Base-by-base conservation (phyloP, 208 protist genomes). In the Leishmania tarentolae region DNA sequence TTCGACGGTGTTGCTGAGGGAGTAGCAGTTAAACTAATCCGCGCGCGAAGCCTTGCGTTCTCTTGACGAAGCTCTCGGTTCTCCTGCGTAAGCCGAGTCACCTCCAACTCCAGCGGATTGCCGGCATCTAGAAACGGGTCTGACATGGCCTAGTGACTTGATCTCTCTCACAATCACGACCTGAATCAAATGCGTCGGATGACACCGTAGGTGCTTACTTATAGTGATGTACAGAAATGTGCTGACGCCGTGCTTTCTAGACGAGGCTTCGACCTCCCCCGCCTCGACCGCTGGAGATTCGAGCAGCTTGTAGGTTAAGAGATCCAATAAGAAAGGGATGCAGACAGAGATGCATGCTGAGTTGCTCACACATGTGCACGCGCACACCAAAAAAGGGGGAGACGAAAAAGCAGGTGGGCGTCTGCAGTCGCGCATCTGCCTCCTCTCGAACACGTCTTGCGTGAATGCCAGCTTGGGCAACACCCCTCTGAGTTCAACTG, bases 41-140 rank as follows among this genome's bases (percentile, higher is more conserved):
- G 84, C 24, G 90, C 56, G 37, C 81, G 80, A 24, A 95, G 85
- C 63, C 80, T 82, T 17, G 87, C 78, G 47, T 91, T 93, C 21
- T 76, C 81, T 59, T 89, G 85, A n/a, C 92, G 83, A 40, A 95
- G 86, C 69, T 90, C 86, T 40, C 85, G 82, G 76, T 95, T 95
- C 78, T 94, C 90, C 53, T 86, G 83, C 72, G 84, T 80, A 13
- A 95, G 73, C 28, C 81, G 90, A 83, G 88, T 79, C 59, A 95
- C 56, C 74, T 94, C 89, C 75, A 68, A 50, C 56, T 89, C 52
- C 7, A 86, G 80, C 37, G 61, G 7, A 19, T 56, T 70, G 50
- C 21, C 76, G 44, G n/a, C n/a, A 1, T 72, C 44, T 9, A 88
- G 15, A 46, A 88, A 91, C 3, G 87, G 85, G 66, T 88, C 85